These are phyloP conservation scores for Colletotrichum aenigma DNA, from an alignment of 2,329 filamentous ascomycete genomes.

Conservation along the genomic window DNA sequence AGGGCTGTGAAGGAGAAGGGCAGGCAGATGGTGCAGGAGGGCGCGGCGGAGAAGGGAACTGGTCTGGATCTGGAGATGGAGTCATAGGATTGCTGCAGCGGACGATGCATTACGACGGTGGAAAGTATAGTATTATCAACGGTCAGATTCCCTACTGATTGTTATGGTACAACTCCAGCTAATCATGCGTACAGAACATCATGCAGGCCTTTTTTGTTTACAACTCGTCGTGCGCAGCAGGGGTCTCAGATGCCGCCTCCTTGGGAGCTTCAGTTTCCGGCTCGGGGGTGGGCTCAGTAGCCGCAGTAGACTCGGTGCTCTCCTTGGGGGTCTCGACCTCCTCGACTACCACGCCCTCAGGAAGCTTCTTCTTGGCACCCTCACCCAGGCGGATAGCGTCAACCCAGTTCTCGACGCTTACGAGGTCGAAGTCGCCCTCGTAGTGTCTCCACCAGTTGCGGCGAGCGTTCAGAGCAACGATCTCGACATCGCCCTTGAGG, in stretches of 20 bases:
- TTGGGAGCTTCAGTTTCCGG: conserved; percentile 32
- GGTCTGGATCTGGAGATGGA: conserved; percentile 58
- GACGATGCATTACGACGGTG: background rate
- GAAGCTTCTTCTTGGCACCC: conserved; percentile 77
- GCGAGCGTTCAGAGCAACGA: conserved; percentile 85
- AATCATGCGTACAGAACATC: background rate
- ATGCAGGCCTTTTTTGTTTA: conserved; percentile 29
- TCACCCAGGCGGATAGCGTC: conserved; percentile 92
- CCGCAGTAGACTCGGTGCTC: conserved; percentile 8
- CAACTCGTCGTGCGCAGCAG: conserved; percentile 52
- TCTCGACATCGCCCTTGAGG: conserved; percentile 65
- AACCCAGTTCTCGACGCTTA: conserved; percentile 81
- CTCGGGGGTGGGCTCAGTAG: conserved; percentile 11
- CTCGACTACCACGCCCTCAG: conserved; percentile 60
- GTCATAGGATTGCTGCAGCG: conserved; percentile 25
- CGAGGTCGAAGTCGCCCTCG: conserved; percentile 61
- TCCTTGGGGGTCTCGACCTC: conserved; percentile 4
- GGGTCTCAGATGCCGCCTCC: conserved; percentile 38
- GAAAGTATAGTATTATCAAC: background rate
- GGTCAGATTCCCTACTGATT: conserved; percentile 8
- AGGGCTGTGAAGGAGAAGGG: conserved; percentile 77
- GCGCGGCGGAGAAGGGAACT: conserved; percentile 52
- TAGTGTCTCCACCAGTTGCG: conserved; percentile 86
- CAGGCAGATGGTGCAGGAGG: conserved; percentile 64
- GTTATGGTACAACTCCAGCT: conserved; percentile 3